These are phyloP conservation scores for Solanum lignicaule DNA, from an alignment of 257 asterid genomes.

Conservation along the genomic window DNA sequence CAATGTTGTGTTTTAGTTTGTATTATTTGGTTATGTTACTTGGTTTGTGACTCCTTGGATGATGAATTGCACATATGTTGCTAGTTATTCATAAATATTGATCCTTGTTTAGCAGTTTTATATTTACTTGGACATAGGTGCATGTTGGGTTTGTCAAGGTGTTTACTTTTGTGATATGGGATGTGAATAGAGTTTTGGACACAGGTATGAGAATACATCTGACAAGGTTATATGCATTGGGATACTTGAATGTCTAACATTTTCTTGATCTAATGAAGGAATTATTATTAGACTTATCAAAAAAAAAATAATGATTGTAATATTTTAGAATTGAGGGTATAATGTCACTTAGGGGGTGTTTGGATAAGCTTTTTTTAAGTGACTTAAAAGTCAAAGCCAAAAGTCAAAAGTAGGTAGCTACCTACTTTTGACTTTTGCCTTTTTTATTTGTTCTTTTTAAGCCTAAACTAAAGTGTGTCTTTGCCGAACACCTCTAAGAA, in stretches of 20 bases:
- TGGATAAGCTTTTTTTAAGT: no score
- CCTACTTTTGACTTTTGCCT: background rate
- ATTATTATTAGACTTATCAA: background rate
- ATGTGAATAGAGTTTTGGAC: background rate
- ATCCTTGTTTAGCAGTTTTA: background rate
- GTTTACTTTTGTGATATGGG: background rate
- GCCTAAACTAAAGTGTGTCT: background rate
- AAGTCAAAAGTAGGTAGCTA: background rate
- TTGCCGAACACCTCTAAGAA: background rate
- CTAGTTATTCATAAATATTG: background rate
- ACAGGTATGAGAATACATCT: background rate
- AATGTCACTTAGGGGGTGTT: background rate
- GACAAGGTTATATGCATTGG: background rate
- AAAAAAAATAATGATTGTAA: background rate
- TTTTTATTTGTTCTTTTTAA: no score
- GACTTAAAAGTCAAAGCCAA: no score
- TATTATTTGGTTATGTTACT: background rate
- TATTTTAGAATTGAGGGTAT: background rate
- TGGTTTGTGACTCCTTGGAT: background rate
- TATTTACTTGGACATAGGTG: background rate
- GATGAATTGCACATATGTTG: background rate
- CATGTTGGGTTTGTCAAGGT: background rate
- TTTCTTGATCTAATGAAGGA: background rate
- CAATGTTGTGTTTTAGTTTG: background rate
- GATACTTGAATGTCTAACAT: background rate